Evolutionary conservation across 2,329 filamentous ascomycete species (phyloP).

Genomic region (Aureobasidium uvarum): DNA sequence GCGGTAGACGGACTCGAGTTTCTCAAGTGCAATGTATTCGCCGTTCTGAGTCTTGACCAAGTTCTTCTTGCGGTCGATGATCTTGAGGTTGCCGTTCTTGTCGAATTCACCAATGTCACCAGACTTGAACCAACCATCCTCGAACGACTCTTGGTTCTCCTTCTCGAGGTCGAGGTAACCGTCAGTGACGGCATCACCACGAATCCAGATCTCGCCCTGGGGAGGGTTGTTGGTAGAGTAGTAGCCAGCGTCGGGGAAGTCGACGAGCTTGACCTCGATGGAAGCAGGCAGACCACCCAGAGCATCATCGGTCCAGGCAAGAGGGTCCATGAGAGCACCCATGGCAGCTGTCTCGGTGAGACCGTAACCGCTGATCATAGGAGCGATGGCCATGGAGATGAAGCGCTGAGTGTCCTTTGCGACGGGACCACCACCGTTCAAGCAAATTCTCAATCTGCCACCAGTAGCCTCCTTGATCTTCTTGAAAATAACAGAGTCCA

Average conservation of each 20-base stretch:
- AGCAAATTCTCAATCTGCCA: slow-evolving; percentile 79
- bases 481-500: slow-evolving; percentile 85
- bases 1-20: slow-evolving; percentile 87
- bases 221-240: slow-evolving; percentile 69
- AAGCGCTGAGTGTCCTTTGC: slow-evolving; percentile 85
- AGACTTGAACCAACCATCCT: slow-evolving; percentile 95
- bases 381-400: slow-evolving; percentile 85
- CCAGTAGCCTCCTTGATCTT: slow-evolving; percentile 90
- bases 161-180: slow-evolving; percentile 84
- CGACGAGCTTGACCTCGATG: slow-evolving; percentile 87
- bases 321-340: slow-evolving; percentile 76
- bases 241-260: slow-evolving; percentile 87
- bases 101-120: slow-evolving; percentile 94
- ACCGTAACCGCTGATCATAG: slow-evolving; percentile 93
- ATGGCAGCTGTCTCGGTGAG: slow-evolving; percentile 81
- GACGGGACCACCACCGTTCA: slow-evolving; percentile 93
- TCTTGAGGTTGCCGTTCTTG: slow-evolving; percentile 70
- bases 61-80: slow-evolving; percentile 98
- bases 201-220: slow-evolving; percentile 90
- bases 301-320: slow-evolving; percentile 75
- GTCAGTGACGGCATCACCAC: slow-evolving; percentile 69
- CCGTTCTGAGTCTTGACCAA: slow-evolving; percentile 92
- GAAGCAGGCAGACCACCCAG: slow-evolving; percentile 75
- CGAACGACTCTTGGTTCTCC: slow-evolving; percentile 72
- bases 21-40: slow-evolving; percentile 96